These are phyloP conservation scores for Leccinum subtestaceum DNA, from an alignment of 768 basidiomycete species.

Conservation along the genomic window DNA sequence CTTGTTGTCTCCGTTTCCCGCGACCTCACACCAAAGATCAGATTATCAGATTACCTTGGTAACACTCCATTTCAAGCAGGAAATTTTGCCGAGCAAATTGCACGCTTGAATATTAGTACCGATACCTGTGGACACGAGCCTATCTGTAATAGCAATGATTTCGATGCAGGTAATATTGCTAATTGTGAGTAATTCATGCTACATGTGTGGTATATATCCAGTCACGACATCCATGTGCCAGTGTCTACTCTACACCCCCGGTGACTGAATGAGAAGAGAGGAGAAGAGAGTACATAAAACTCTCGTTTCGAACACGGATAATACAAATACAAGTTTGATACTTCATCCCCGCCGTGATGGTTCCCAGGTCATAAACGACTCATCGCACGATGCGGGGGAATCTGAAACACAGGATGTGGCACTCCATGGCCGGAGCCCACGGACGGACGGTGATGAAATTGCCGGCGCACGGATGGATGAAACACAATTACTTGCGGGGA, in stretches of 20 bases:
- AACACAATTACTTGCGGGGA: constrained; percentile 14
- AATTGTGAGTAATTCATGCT: neutral
- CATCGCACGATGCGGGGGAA: constrained; percentile 43
- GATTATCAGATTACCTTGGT: neutral
- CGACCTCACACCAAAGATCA: neutral
- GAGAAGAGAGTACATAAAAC: neutral
- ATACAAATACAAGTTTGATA: neutral
- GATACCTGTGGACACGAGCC: neutral
- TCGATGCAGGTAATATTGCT: neutral
- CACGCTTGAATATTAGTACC: neutral
- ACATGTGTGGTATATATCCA: constrained; percentile 7
- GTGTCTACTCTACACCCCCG: no score
- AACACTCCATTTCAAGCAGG: neutral
- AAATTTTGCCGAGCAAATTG: neutral
- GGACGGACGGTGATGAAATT: constrained; percentile 17
- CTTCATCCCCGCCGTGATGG: constrained; percentile 38
- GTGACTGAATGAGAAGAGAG: neutral
- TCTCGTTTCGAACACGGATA: neutral
- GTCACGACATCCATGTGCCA: neutral
- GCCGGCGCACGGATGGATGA: constrained; percentile 21
- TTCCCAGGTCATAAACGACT: constrained; percentile 64
- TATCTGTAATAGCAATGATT: neutral
- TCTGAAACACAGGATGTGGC: constrained; percentile 19
- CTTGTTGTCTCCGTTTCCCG: neutral
- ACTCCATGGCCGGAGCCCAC: constrained; percentile 20